Evolutionary conservation across 768 basidiomycete species (phyloP), one percentile per base, ranked within the genome.

Genomic region (Hericium coralloides): DNA sequence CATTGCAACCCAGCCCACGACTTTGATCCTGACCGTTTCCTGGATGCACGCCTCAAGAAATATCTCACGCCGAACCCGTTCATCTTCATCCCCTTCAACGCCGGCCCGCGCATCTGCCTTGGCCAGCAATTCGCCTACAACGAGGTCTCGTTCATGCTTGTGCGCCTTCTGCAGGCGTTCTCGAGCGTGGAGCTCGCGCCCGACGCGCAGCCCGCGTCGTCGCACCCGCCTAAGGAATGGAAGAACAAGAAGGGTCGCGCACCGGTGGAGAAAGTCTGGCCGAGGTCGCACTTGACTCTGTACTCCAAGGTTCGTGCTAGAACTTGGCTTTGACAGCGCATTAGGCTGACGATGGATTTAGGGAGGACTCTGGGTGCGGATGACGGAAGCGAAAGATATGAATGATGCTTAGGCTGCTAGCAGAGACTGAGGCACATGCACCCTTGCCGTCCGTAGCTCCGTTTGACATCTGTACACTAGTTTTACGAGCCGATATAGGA

Each of bases 81-180:
- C 72, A 85, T 87, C 56, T 85, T 85, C 67, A 67, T 81, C 6
- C 83, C 84, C 0, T 85, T 85, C 70, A 84, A 84, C 56, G 82
- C 82, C 0, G 83, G 81, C 1, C 84, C 83, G 12, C 72, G 84
- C 7, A 83, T 84, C 58, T 85, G 83, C 55, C 74, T 83, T 12
- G 83, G 77, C 0, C 76, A 77, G 58, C 75, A 66, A 76, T 79
- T 81, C 60, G 78, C 79, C 15, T 80, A 79, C 64, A 75, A 81
- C 63, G 76, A 79, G 61, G 67, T 70, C 0, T 79, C 80, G 4
- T 80, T 79, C 67, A 76, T 80, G 68, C 72, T 82, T 52, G 66
- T 79, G 41, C 77, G 79, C 14, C 66, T 82, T 1, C 65, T 81
- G 23, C 81, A 83, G 63, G 66, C 73, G 20, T 74, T 81, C 59